Conservation (phyloP, 371 early-diverging fungal species). For the Rhizopus stolonifer region DNA sequence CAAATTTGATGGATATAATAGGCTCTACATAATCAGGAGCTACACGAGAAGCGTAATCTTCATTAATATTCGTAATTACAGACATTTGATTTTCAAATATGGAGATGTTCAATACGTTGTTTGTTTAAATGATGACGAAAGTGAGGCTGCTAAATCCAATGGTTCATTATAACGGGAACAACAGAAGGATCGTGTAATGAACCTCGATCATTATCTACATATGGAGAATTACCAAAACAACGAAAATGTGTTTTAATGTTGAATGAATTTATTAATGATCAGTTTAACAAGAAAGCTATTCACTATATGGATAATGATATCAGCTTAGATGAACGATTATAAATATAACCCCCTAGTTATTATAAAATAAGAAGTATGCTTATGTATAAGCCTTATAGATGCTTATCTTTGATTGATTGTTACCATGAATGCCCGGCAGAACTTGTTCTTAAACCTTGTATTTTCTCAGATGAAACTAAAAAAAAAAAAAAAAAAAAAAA, state of each 20-base stretch:
- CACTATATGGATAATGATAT: constrained; percentile 14
- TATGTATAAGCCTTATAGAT: constrained; percentile 2
- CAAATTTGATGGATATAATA: too few relatives aligned
- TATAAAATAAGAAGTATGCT: background rate
- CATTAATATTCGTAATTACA: too few relatives aligned
- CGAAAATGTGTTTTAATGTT: constrained; percentile 6
- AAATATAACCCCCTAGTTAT: constrained; percentile 4
- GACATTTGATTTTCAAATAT: too few relatives aligned
- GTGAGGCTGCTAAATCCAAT: too few relatives aligned
- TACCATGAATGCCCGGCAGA: constrained; percentile 10
- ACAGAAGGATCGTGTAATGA: constrained; percentile 16
- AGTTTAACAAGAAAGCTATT: constrained; percentile 6
- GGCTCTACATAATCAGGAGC: too few relatives aligned
- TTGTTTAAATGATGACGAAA: too few relatives aligned
- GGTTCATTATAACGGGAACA: too few relatives aligned
- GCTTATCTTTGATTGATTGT: constrained; percentile 13
- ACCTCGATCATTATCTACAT: background rate
- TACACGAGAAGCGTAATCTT: too few relatives aligned
- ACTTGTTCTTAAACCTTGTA: constrained; percentile 14
- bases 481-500: constrained; percentile 6
- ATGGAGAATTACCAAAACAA: constrained; percentile 11
- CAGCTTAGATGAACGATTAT: constrained; percentile 17
- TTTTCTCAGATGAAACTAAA: constrained; percentile 11
- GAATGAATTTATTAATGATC: constrained; percentile 2
- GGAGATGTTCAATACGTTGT: too few relatives aligned